These are phyloP conservation scores for Pholiota microspora DNA, from an alignment of 768 basidiomycete genomes.

Conservation along the genomic window DNA sequence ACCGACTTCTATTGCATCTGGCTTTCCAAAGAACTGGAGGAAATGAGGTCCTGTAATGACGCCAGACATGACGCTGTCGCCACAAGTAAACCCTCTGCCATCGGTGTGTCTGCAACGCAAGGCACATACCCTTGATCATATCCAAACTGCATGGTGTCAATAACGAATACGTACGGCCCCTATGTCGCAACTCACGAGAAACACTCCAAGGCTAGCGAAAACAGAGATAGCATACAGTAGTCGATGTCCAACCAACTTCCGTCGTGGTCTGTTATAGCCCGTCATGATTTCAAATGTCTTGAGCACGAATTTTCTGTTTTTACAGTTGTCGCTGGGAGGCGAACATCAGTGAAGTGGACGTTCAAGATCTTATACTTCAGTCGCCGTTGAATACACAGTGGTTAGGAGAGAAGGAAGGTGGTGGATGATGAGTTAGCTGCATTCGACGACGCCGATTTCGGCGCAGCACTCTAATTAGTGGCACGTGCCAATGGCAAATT, in stretches of 20 bases:
- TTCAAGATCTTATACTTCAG: no score
- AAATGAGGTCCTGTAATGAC: conserved; percentile 90
- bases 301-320: not conserved
- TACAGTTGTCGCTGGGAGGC: not conserved
- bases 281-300: not conserved
- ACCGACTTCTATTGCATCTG: conserved; percentile 72
- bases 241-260: conserved; percentile 67
- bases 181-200: conserved; percentile 51
- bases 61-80: conserved; percentile 78
- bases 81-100: no score
- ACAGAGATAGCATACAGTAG: conserved; percentile 75
- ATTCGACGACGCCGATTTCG: not conserved
- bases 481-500: not conserved
- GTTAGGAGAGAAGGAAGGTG: no score
- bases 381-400: no score
- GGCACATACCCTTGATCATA: conserved; percentile 77
- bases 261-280: conserved; percentile 22
- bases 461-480: not conserved
- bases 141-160: conserved; percentile 51
- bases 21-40: conserved; percentile 76
- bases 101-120: not conserved
- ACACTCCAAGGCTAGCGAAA: conserved; percentile 79
- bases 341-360: not conserved
- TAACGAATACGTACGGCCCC: not conserved
- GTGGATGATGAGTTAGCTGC: no score